Base-by-base conservation (phyloP, 345 rosid genomes). In the Cochlearia excelsa region DNA sequence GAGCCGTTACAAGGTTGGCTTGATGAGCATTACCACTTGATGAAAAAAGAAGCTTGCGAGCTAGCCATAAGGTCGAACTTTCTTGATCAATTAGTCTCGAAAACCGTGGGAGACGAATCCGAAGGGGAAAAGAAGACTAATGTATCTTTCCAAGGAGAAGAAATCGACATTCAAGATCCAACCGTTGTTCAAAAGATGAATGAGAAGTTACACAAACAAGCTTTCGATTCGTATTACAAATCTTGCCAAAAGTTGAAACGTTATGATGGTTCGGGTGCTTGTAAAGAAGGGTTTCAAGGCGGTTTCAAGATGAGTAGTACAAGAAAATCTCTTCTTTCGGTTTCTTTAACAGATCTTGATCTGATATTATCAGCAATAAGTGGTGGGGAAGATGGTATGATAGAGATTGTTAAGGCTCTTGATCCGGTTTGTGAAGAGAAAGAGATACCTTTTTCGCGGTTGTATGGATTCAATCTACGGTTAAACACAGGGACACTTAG, bases 1-100 rank as follows among this genome's bases (percentile, higher is more conserved):
- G 99, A 93, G 66, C 99, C 99, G 5, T 46, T 86, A 29, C 95
- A 88, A 68, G 99, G 99, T 38, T 93, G 99, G 99, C 95, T 89
- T 78, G 99, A 88, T 77, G 94, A 89, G 59, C 97, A 84, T 67
- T 89, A 81, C 62, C 83, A 75, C 38, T 75, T 93, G 59, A 76
- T 83, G 94, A 93, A 78, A 74, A 83, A 77, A 46, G 91, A 85
- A 79, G 94, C 95, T 9, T 60, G 64, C 73, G 97, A 93, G 71
- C 75, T 83, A 72, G 95, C 94, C 67, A 80, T 89, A 57, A 76
- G 95, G 87, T 74, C 80, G 74, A 84, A 84, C 59, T 80, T 83
- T 74, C 83, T 89, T 33, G 90, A 87, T 74, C 94, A 93, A 57
- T 60, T 79, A 47, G 53, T 81, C 56, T 68, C 79, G 33, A 78